Base-by-base conservation (phyloP, 1,284 basidiomycete species). In the Cryptococcus hybrid region DNA sequence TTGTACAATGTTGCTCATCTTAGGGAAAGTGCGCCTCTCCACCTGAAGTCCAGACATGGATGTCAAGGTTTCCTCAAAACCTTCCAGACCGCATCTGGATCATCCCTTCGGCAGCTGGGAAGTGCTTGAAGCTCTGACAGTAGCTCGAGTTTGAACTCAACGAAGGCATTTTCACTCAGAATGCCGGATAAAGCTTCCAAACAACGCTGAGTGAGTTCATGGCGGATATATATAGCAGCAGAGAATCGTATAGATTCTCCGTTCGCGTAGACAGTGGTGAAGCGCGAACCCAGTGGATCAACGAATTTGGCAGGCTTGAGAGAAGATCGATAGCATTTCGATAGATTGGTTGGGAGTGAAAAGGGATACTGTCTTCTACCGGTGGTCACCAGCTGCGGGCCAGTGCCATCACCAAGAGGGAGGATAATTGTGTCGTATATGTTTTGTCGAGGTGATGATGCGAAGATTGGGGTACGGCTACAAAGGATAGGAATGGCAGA, bases 381-480 rank as follows among this genome's bases (percentile, higher is more conserved):
- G 60, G 87, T 86, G 0, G 85, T 86, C 30, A 88, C 70, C 5
- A 92, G 66, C 0, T 78, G 73, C 9, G 88, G 70, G 24, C 24
- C 24, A 5, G 69, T 70, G 4, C 83, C 80, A 52, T 84, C 80
- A 0, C 82, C 80, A 54, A 82, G 84, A 12, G 49, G 15, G 38
- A 89, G 71, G 13, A 88, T 73, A 6, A 93, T 74, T 5, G 90
- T 79, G 73, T 93, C 92, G 71, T 81, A 82, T 11, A 89, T 79
- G 11, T 79, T 76, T 8, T 77, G 76, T 34, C 89, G 83, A 1
- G 87, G 88, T 1, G 84, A 82, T 12, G 82, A 79, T 45, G 13
- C 13, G 70, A 81, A 82, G 7, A 89, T 79, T 13, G 79, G 76
- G 8, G 77, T 76, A 18, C 90, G 83, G 1, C 87, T 88, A 1